Evolutionary conservation across 768 basidiomycete species (phyloP).

Genomic region (Mrakia hoshinonis): DNA sequence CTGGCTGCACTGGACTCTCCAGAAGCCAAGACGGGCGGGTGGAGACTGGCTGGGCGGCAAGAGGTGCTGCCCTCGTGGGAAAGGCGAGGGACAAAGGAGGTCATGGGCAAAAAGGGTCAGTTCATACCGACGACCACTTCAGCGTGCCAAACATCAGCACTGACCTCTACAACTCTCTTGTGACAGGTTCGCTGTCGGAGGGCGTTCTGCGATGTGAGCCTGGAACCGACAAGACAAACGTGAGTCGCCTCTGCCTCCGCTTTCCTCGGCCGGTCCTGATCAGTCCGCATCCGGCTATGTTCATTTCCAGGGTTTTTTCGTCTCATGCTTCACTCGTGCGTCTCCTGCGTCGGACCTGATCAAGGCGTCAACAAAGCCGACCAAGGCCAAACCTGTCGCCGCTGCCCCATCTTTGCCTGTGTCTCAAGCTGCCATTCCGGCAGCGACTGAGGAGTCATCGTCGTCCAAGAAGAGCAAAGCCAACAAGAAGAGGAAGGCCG

Average conservation of each 20-base stretch:
- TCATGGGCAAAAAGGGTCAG: slow-evolving; percentile 53
- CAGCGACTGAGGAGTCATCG: neutral
- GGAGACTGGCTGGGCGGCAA: slow-evolving; percentile 57
- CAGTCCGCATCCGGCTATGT: neutral
- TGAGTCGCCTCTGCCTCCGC: neutral
- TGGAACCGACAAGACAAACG: slow-evolving; percentile 67
- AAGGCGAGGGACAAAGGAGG: slow-evolving; percentile 63
- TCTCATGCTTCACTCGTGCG: slow-evolving; percentile 69
- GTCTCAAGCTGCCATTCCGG: neutral
- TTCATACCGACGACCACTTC: neutral
- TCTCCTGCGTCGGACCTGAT: neutral
- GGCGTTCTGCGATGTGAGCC: slow-evolving; percentile 40
- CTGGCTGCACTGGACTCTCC: slow-evolving; percentile 59
- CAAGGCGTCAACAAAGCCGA: neutral
- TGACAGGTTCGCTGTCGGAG: slow-evolving; percentile 47
- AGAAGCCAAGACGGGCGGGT: slow-evolving; percentile 55
- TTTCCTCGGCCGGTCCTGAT: neutral
- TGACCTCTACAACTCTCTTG: slow-evolving; percentile 45
- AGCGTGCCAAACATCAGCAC: neutral
- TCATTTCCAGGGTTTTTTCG: slow-evolving; percentile 74
- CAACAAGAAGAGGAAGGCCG: neutral
- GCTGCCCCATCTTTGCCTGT: neutral
- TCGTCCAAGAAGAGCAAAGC: slow-evolving; percentile 3
- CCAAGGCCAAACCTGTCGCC: neutral
- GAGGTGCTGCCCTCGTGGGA: slow-evolving; percentile 74